Base-by-base conservation (phyloP, 768 basidiomycete species). In the Coprinellus micaceus region DNA sequence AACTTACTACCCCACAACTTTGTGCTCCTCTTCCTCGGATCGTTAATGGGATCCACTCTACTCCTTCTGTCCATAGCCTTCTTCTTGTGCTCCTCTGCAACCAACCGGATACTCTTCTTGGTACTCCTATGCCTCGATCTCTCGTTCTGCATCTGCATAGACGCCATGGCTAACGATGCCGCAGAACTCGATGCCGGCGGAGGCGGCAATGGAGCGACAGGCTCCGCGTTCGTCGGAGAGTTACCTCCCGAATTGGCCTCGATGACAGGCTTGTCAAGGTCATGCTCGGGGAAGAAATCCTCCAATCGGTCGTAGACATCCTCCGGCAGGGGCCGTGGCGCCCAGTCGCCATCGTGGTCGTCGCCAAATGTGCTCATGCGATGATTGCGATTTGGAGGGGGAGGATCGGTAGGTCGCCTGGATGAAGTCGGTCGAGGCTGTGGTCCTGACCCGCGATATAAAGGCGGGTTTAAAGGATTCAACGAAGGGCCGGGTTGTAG, bases 1-100 rank as follows among this genome's bases (percentile, higher is more conserved):
- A 98, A 71, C 63, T 83, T 86, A 65, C 89, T 91, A 10, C 91
- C 95, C 94, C 97, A 99, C 54, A 99, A 78, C 71, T 95, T 98
- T 21, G 95, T 96, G 65, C 91, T 94, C 65, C 92, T 80, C 69
- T 91, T 87, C 41, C 93, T 81, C 61, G 86, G 66, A 53, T 72
- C 76, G n/a, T 74, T 71, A 55, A 74, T 69, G 7, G 80, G 66
- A 52, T 84, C 83, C 22, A 79, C 78, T 61, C 82, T 82, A 44
- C 86, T 88, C 4, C 80, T 82, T 44, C 88, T 80, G 64, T 91
- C 86, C 30, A 44, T 22, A 49, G 89, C 81, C 61, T 81, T 77
- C 60, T 82, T 83, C 75, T 91, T 92, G 60, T 92, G 85, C 59
- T 95, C 94, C 63, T 90, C 85, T 0, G 93, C 96, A 37, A 98